Evolutionary conservation across 805 yeast species (phyloP), one percentile per base, ranked within the genome.

Genomic region (Danielozyma ontarioensis): DNA sequence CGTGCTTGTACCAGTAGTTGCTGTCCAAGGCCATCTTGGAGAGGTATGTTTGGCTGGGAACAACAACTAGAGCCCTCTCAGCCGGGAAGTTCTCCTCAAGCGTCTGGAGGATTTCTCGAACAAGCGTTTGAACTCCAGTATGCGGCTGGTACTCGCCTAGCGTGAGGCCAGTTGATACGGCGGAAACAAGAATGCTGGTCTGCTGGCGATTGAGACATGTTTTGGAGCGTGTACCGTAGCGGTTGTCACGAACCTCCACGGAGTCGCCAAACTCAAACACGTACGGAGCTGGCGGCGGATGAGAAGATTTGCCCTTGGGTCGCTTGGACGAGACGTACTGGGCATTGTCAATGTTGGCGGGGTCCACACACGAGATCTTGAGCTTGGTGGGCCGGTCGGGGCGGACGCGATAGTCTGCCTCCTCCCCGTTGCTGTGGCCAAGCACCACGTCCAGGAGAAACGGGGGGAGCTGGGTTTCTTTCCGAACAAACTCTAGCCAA

Each of bases 21-120:
- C 8, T 6, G 8, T 19, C 22, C 8, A 19, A 10, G 8, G 10
- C 22, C 22, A 6, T 6, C 22, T 19, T 19, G 22, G 8, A 13
- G 13, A 23, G 5, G n/a, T 23, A 23, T 6, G 13, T 5, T 6
- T n/a, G 10, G 25, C 13, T 23, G 5, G 22, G 21, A 10, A 16
- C n/a, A 5, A 17, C 14, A 21, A 17, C 5, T 6, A 13, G 18
- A 7, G 18, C 13, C 12, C 28, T 5, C 17, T 28, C 14, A 7
- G 25, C 28, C 21, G 40, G 34, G 7, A 45, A 17, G 5, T 21
- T 23, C 13, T n/a, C 25, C 12, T 23, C 13, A 5, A 23, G 13
- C 11, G 25, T 10, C 11, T 5, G 25, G 12, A 23, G 13, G 5
- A 23, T 23, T 5, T 5, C 25, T 8, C n/a, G 6, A 5, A 23